Base-by-base conservation (phyloP, 2,329 filamentous ascomycete species). In the Diaporthe destruens region DNA sequence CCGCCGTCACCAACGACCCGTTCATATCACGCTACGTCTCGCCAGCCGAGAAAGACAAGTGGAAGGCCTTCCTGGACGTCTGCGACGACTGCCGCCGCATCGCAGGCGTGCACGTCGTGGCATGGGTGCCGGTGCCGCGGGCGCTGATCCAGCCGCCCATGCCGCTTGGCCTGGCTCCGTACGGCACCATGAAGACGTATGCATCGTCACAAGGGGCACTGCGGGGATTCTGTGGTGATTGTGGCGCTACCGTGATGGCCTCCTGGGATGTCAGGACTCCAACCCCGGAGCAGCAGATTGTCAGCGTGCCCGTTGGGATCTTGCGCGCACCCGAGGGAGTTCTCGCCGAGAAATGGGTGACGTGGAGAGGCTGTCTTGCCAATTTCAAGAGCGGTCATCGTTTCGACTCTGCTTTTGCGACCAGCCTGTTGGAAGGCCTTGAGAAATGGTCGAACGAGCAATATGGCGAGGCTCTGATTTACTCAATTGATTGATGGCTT, bases 161-260 rank as follows among this genome's bases (percentile, higher is more conserved):
- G 18, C 77, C 79, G 23, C 70, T 76, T 2, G 80, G 83, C 44
- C 78, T 87, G 32, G 75, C 77, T 42, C 73, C 73, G 7, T 75
- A 84, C 57, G 85, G 85, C n/a, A 86, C 85, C 2, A 75, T 83
- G n/a, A 84, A 82, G 77, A 81, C 80, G 9, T 87, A 82, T 72
- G 74, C 74, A 4, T 85, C 83, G 2, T 85, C 83, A 1, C 76
- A 80, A 14, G 79, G 78, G 0, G 81, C 83, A n/a, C 71, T 80
- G 32, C 80, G 85, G 18, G 82, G 81, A 0, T 87, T 87, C 74
- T 88, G 86, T 72, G 81, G 83, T 2, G 77, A 75, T 2, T 88
- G 86, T 63, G 85, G 86, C 2, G 85, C 86, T 3, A 86, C 83
- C 0, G 78, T 84, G 16, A 83, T 87, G 65, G 84, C 77, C 61